These are phyloP conservation scores for Lactifluus piperatus DNA, from an alignment of 768 basidiomycete species.

Conservation along the genomic window DNA sequence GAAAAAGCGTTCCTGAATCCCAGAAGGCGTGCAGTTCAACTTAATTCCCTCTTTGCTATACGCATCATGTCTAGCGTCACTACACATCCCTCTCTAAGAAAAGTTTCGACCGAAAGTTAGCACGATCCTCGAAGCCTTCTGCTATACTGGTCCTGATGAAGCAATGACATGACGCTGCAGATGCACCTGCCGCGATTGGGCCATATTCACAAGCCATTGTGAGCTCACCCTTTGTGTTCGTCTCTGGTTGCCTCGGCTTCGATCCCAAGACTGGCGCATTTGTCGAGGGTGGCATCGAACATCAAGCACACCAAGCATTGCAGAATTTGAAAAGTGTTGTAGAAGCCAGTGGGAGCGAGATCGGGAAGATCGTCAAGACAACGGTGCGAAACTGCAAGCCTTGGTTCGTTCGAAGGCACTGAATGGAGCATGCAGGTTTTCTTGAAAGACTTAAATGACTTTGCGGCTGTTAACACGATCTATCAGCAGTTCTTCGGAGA, in stretches of 20 bases:
- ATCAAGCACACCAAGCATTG: slow-evolving; percentile 75
- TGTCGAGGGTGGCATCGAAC: slow-evolving; percentile 66
- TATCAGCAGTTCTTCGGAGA: slow-evolving; percentile 82
- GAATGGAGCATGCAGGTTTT: slow-evolving; percentile 56
- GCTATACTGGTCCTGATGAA: background rate
- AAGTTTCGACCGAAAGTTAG: slow-evolving; percentile 30
- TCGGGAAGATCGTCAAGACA: slow-evolving; percentile 83
- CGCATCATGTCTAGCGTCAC: slow-evolving; percentile 24
- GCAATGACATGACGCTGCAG: slow-evolving; percentile 30
- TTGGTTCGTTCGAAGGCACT: background rate
- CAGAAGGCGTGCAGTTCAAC: too few species aligned
- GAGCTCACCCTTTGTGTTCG: slow-evolving; percentile 76
- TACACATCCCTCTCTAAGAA: slow-evolving; percentile 31
- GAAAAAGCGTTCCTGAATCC: background rate
- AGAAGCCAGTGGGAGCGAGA: slow-evolving; percentile 68
- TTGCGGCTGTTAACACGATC: slow-evolving; percentile 68
- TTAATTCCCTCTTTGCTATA: background rate
- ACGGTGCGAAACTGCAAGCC: slow-evolving; percentile 48
- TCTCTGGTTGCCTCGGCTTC: slow-evolving; percentile 83
- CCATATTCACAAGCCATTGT: slow-evolving; percentile 88
- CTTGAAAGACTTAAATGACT: slow-evolving; percentile 89
- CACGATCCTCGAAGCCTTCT: background rate
- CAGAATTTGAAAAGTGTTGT: slow-evolving; percentile 81
- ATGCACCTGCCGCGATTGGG: slow-evolving; percentile 70
- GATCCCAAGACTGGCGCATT: slow-evolving; percentile 64